Conservation (phyloP, 1,284 basidiomycete genomes). For the Rhizopogon parksii region DNA sequence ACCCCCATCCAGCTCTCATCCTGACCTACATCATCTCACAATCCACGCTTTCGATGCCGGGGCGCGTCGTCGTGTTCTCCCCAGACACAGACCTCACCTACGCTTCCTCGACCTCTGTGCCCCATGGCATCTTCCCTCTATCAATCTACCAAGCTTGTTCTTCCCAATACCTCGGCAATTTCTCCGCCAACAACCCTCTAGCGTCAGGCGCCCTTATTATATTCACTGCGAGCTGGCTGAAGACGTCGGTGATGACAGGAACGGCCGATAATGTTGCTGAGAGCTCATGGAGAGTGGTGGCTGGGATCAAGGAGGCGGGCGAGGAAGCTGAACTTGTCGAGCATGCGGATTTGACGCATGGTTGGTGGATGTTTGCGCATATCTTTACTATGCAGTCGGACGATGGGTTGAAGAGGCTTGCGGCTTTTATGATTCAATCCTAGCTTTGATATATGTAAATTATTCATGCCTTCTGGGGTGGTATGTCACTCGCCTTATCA, state of each 20-base stretch:
- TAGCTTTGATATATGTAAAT: not conserved
- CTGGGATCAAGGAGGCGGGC: not conserved
- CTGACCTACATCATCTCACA: conserved; percentile 17
- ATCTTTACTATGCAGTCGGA: conserved; percentile 14
- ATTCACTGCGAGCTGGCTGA: conserved; percentile 17
- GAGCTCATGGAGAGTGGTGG: conserved; percentile 7
- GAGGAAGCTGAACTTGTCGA: conserved; percentile 19
- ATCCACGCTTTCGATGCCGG: conserved; percentile 8
- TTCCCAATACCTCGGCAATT: conserved; percentile 11
- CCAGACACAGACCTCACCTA: not conserved
- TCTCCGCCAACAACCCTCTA: conserved; percentile 13
- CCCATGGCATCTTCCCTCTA: conserved; percentile 10
- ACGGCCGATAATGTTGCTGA: conserved; percentile 14
- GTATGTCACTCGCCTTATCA: not conserved
- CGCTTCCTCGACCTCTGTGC: conserved; percentile 3
- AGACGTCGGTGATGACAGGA: conserved; percentile 21
- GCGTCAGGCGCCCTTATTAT: conserved; percentile 15
- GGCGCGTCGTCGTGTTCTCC: conserved; percentile 12
- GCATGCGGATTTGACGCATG: conserved; percentile 21
- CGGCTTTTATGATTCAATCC: not conserved
- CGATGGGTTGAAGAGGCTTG: not conserved
- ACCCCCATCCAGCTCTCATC: conserved; percentile 14
- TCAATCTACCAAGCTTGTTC: accelerated
- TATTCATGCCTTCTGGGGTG: too few species aligned
- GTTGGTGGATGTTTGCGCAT: conserved; percentile 15